Base-by-base conservation (phyloP, 2,329 filamentous ascomycete genomes). In the Pseudogymnoascus sp. region DNA sequence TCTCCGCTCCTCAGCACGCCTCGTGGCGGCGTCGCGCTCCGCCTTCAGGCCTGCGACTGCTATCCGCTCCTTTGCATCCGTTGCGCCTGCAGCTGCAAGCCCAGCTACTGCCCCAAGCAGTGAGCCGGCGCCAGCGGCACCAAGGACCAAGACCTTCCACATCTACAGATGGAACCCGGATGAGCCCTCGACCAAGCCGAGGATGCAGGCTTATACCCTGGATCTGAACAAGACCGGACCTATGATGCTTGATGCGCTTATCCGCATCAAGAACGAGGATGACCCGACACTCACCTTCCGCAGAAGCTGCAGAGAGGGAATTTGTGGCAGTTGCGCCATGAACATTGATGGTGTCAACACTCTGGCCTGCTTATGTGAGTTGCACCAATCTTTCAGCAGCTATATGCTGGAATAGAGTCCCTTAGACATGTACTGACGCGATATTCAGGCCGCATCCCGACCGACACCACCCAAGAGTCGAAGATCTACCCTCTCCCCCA, bases 291-390 rank as follows among this genome's bases (percentile, higher is more conserved):
- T 99, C 74, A 98, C 95, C 63, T 99, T 99, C 84, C 86, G 95
- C 76, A 81, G 95, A 78, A 96, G 90, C 78, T 99, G 95, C 81
- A 85, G 95, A 80, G 95, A 99, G 85, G 95, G 95, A 72, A 99
- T 99, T 74, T 99, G 95, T 76, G 95, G 95, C 71, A 96, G 91
- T 79, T 99, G 95, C 77, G 95, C 95, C 70, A 99, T 99, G 95
- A 99, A 99, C 84, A 98, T 99, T 77, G 96, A 98, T 78, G 95
- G 95, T 77, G 90, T 96, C 74, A 99, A 99, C 83, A 99, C 95
- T 65, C 81, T 99, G 73, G 95, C 95, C 71, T 99, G 95, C 80
- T 81, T 99, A 76, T 99, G 95, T 96, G 90, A 72, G 90, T 87
- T 39, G 23, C 48, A 57, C 41, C 21, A 8, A 21, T n/a, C 62